phyloP scores from a whole-genome alignment of 768 basidiomycete genomes.

The Phylloporus sp. region DNA sequence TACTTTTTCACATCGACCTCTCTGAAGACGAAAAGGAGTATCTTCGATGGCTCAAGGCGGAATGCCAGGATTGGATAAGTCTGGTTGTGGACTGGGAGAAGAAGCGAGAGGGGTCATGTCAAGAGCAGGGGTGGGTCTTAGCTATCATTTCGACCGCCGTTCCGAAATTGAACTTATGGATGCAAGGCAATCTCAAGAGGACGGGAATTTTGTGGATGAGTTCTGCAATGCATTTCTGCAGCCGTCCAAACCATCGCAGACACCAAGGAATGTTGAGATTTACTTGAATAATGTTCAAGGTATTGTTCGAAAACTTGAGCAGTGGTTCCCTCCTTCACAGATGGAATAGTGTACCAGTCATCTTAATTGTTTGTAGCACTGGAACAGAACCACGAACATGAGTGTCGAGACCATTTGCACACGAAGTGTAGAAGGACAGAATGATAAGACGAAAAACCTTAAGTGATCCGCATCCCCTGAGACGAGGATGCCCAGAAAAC shows the following conservation, averaged over 20 bases:
- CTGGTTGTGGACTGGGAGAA: conserved; percentile 19
- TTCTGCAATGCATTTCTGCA: conserved; percentile 23
- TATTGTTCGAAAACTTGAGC: conserved; percentile 21
- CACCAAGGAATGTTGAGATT: conserved; percentile 15
- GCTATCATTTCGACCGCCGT: neutral
- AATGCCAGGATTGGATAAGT: conserved; percentile 19
- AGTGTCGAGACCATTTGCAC: too few species aligned
- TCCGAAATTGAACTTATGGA: neutral
- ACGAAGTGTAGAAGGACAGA: too few species aligned
- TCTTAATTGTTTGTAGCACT: too few species aligned
- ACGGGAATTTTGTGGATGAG: conserved; percentile 16
- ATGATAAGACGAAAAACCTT: too few species aligned
- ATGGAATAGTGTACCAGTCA: neutral
- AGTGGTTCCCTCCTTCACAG: conserved; percentile 19
- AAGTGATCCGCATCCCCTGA: too few species aligned
- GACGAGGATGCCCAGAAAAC: too few species aligned
- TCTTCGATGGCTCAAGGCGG: conserved; percentile 14
- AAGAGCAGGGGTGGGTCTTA: conserved; percentile 5
- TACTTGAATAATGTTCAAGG: conserved; percentile 27
- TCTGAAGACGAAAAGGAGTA: conserved; percentile 19
- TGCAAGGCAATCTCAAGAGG: conserved; percentile 12
- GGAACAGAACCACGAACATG: too few species aligned
- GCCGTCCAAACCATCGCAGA: conserved; percentile 9
- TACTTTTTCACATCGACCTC: conserved; percentile 24
- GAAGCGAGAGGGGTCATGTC: conserved; percentile 10